phyloP scores from a whole-genome alignment of 257 asterid species.

The Datura wrightii region DNA sequence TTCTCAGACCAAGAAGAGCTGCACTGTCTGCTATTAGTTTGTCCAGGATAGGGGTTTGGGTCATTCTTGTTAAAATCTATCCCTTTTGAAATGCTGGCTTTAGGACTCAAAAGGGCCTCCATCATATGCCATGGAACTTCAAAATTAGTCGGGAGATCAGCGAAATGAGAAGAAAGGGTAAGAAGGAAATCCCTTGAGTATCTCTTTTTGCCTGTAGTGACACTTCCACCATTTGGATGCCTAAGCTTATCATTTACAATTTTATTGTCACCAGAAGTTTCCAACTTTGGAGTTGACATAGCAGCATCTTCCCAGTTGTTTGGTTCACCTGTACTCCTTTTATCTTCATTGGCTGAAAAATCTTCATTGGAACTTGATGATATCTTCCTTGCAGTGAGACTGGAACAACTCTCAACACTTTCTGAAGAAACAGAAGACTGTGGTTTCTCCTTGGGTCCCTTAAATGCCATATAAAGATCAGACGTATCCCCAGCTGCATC shows the following conservation, averaged over 20 bases:
- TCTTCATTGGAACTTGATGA: constrained; percentile 31
- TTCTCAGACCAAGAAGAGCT: constrained; percentile 30
- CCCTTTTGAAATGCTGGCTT: constrained; percentile 2
- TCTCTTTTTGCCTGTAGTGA: constrained; percentile 30
- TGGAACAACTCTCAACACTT: constrained; percentile 31
- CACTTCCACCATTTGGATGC: constrained; percentile 24
- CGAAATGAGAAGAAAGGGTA: constrained; percentile 35
- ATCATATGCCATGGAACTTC: constrained; percentile 34
- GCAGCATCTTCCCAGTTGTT: constrained; percentile 42
- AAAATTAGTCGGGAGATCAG: constrained; percentile 41
- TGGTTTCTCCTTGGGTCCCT: constrained; percentile 38
- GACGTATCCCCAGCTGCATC: constrained; percentile 38
- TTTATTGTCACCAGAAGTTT: constrained; percentile 21
- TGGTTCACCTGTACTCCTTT: constrained; percentile 38
- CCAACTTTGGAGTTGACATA: constrained; percentile 34
- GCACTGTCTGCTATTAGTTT: constrained; percentile 27
- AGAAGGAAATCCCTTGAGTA: constrained; percentile 44
- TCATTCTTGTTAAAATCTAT: constrained; percentile 26
- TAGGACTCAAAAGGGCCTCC: constrained; percentile 35
- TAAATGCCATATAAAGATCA: constrained; percentile 39
- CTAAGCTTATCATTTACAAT: neutral
- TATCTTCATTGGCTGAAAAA: constrained; percentile 30
- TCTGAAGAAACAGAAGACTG: constrained; percentile 35
- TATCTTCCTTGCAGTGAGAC: constrained; percentile 20
- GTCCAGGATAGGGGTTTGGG: constrained; percentile 27